Evolutionary conservation across 148 eudicot species (phyloP), one percentile per base, ranked within the genome.

Genomic region (Vaccinium darrowii): DNA sequence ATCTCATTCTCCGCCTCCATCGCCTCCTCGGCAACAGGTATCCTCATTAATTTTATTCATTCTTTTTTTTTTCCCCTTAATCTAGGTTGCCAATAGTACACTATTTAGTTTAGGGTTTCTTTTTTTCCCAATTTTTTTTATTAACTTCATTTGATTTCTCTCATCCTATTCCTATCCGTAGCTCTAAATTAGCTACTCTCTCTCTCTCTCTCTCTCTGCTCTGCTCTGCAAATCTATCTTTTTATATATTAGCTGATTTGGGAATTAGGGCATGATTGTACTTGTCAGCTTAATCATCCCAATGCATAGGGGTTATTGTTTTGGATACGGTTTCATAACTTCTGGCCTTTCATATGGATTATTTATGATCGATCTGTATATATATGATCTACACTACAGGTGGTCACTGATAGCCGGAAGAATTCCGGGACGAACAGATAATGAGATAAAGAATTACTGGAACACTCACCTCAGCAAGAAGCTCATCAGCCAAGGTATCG

Each of bases 401-500:
- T 92, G 93, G 94, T 92, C 94, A 18, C 78, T 92, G 78, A 92
- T 92, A 84, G 94, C 94, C 3, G 94, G 94, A 71, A 86, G 94
- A 81, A 90, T 92, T 76, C 94, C 94, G 3, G 94, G 94, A 15
- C 81, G 94, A 10, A 92, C 94, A 2, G 94, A 92, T 82, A 92
- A 91, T 36, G 93, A 92, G 89, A 92, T 92, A 56, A 91, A 92
- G 89, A 92, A 92, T 77, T 92, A 90, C 74, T 92, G 94, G 94
- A 92, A 92, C 85, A 92, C 93, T 84, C 95, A 90, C 83, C 92
- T 93, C 51, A 90, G 92, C 89, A 91, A 91, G 90, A 93, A 93
- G 65, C 77, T 93, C 36, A 89, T 93, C 76, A 90, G 90, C 85
- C 94, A 91, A 87, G 95, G 94, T 2, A 90, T 93, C 11, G 94